A percentile compares a stretch with the other conserved stretches of the same genome.
Evolutionary conservation across 768 basidiomycete genomes (phyloP).

Genomic region (Tubosaeta brunneosetosa): DNA sequence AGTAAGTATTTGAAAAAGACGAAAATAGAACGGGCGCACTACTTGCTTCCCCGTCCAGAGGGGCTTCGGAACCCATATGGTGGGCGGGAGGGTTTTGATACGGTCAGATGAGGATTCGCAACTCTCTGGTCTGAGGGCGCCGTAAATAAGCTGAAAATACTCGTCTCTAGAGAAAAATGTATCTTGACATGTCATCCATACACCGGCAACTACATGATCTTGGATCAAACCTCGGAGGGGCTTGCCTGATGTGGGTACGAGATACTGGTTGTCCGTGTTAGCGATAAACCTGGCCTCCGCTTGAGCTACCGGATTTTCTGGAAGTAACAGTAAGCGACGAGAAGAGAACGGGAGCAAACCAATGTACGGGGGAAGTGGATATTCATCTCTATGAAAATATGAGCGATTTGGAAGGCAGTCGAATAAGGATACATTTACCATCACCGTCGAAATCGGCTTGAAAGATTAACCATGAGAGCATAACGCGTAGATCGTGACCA

Average conservation of each 20-base stretch:
- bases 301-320: conserved; percentile 92
- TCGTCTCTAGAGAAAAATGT: conserved; percentile 94
- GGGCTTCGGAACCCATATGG: conserved; percentile 86
- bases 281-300: conserved; percentile 93
- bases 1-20: neutral
- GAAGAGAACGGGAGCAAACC: neutral
- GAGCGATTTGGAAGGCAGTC: neutral
- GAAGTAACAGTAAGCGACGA: neutral
- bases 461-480: conserved; percentile 7
- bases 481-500: conserved; percentile 3
- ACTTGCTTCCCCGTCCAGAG: conserved; percentile 99
- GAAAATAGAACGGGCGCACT: conserved; percentile 42
- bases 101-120: conserved; percentile 51
- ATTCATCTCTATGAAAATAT: conserved; percentile 78
- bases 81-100: conserved; percentile 79
- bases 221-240: conserved; percentile 97
- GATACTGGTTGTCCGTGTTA: conserved; percentile 97
- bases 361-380: conserved; percentile 95
- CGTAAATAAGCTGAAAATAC: conserved; percentile 94
- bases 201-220: conserved; percentile 96
- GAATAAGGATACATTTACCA: conserved; percentile 40
- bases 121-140: conserved; percentile 87
- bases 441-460: conserved; percentile 91
- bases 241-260: conserved; percentile 98
- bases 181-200: conserved; percentile 98